Conservation (phyloP, 129 eudicot genomes). For the Glebionis coronaria region DNA sequence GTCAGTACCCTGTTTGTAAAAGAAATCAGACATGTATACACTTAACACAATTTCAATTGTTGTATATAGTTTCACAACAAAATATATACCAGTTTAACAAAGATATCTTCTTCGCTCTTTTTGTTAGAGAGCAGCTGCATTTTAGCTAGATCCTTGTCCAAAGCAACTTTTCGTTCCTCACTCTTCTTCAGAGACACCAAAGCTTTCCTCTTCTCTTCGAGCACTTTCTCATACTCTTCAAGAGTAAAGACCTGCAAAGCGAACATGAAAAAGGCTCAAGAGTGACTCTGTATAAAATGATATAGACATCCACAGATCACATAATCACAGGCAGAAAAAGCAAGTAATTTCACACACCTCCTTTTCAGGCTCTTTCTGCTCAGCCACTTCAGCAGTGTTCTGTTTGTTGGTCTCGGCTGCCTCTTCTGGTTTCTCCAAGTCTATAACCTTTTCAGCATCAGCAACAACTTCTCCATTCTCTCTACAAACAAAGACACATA, state of each 20-base stretch:
- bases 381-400: constrained; percentile 44
- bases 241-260: constrained; percentile 74
- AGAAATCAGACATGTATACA: neutral
- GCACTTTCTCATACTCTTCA: constrained; percentile 88
- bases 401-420: constrained; percentile 54
- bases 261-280: neutral
- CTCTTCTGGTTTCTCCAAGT: constrained; percentile 57
- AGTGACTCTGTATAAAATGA: too few relatives aligned
- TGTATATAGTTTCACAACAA: neutral
- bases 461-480: constrained; percentile 55
- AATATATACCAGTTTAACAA: constrained; percentile 63
- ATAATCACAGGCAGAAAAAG: neutral
- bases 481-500: constrained; percentile 25
- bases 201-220: constrained; percentile 84
- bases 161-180: constrained; percentile 63
- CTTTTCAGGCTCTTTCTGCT: constrained; percentile 73
- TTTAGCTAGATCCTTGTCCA: constrained; percentile 66
- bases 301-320: neutral
- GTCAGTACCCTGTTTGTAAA: constrained; percentile 57
- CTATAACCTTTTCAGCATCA: constrained; percentile 51
- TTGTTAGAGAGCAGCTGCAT: constrained; percentile 85
- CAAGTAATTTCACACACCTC: constrained; percentile 35
- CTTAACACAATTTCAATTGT: neutral
- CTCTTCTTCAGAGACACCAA: constrained; percentile 52
- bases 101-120: constrained; percentile 76